Base-by-base conservation (phyloP, 2,329 filamentous ascomycete species). In the Hirsutella rhossiliensis region DNA sequence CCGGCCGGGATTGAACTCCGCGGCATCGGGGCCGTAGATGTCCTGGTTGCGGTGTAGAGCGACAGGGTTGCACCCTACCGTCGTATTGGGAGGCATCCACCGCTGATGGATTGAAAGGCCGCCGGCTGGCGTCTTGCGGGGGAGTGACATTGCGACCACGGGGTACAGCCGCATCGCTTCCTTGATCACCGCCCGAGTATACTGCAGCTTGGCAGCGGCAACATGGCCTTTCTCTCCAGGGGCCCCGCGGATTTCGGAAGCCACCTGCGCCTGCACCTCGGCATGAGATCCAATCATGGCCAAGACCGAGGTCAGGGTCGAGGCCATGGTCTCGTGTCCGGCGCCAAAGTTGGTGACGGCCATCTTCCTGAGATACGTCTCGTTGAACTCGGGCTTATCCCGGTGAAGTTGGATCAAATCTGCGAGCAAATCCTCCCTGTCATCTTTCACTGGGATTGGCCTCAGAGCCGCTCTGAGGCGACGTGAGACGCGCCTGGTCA, bases 321-420 rank as follows among this genome's bases (percentile, higher is more conserved):
- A 72, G 11, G 69, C 70, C 60, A 74, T 64, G 0, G 72, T 76
- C 50, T 76, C 72, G 46, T 76, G 72, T 0, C 72, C 72, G 1
- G 72, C 72, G 11, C 72, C 72, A 49, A 76, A 75, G 48, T 76
- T 76, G 2, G 72, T 75, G 3, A 73, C 61, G 3, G 69, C 70
- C 61, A 75, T 69, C 27, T 72, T 68, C 3, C 67, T 65, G 11
- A 76, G 61, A 43, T 75, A 75, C 0, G 51, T 55, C 23, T 70
- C 64, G 0, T 53, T 68, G 46, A 76, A 75, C 6, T 65, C 65
- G 1, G 69, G 65, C 18, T 63, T 67, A 5, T 63, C 56, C 13
- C 58, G 56, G 51, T 74, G 67, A 1, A 75, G 56, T 20, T 61
- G 56, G 13, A 76, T 66, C 1, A 76, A 50, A 45, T 75, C 71